Conservation (phyloP, 176 grass and related monocot genomes). For the Eragrostis nindensis region DNA sequence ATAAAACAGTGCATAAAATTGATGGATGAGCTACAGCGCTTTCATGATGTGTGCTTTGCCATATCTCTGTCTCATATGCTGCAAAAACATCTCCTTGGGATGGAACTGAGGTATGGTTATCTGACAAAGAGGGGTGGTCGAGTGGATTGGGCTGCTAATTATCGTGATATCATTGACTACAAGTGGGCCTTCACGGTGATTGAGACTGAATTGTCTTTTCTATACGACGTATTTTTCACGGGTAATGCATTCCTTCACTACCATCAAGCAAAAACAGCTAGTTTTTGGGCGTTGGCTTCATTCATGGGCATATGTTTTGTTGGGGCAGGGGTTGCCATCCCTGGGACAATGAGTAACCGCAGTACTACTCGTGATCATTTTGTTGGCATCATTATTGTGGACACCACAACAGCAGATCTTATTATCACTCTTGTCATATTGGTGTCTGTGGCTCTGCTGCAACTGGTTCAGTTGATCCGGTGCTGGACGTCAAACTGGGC, state of each 20-base stretch:
- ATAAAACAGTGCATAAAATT: too few species aligned
- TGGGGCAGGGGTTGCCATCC: background rate
- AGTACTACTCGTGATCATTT: background rate
- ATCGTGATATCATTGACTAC: background rate
- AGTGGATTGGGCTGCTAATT: background rate
- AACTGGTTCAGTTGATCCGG: background rate
- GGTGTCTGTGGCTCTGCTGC: background rate
- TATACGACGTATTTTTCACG: background rate
- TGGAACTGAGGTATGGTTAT: background rate
- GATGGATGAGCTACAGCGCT: background rate
- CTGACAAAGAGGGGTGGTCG: fast-evolving
- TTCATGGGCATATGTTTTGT: background rate
- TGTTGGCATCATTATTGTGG: background rate
- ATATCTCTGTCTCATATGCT: background rate
- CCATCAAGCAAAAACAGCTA: background rate
- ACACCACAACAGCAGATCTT: too few species aligned
- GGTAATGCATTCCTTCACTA: background rate
- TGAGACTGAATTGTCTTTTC: background rate
- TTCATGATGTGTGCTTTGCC: background rate
- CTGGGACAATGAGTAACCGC: background rate
- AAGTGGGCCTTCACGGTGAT: background rate
- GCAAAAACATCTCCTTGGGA: background rate
- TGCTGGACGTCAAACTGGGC: background rate
- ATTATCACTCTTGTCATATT: background rate
- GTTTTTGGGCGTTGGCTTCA: background rate